phyloP scores from a whole-genome alignment of 768 basidiomycete species.

The Mycena vitilis region DNA sequence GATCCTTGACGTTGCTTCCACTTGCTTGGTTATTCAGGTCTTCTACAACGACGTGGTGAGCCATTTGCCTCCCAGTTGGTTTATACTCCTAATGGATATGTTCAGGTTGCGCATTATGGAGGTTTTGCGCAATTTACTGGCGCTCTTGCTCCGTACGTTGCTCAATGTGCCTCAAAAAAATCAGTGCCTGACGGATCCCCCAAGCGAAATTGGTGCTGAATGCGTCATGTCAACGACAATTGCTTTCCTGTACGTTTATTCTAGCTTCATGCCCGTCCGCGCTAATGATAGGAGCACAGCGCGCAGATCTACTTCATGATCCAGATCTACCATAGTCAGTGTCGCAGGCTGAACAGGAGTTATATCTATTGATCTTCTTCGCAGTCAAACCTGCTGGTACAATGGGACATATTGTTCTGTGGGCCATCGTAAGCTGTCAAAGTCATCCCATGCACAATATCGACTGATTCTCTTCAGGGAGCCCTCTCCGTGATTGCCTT shows the following conservation, averaged over 20 bases:
- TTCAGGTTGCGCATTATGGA: constrained; percentile 14
- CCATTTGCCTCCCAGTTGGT: no score
- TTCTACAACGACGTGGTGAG: constrained; percentile 22
- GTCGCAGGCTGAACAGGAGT: no score
- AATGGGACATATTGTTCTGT: not conserved
- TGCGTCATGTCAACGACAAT: constrained; percentile 19
- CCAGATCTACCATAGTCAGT: constrained; percentile 19
- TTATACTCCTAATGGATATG: no score
- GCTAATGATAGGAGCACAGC: not conserved
- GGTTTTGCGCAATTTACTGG: constrained; percentile 1
- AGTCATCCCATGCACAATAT: no score
- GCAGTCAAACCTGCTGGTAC: constrained; percentile 22
- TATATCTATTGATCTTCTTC: no score
- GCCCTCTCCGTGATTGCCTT: not conserved
- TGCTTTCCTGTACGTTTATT: constrained; percentile 14
- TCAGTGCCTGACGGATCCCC: no score
- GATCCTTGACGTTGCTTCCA: constrained; percentile 23
- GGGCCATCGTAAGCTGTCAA: constrained; percentile 1
- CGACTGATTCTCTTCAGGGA: no score
- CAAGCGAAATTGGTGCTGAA: constrained; percentile 17
- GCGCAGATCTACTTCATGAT: constrained; percentile 29
- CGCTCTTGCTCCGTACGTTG: constrained; percentile 2
- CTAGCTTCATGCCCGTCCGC: no score
- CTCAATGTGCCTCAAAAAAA: no score
- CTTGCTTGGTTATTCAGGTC: constrained; percentile 3